phyloP scores from a whole-genome alignment of 164 flowering plant genomes.

The Umbellularia californica region DNA sequence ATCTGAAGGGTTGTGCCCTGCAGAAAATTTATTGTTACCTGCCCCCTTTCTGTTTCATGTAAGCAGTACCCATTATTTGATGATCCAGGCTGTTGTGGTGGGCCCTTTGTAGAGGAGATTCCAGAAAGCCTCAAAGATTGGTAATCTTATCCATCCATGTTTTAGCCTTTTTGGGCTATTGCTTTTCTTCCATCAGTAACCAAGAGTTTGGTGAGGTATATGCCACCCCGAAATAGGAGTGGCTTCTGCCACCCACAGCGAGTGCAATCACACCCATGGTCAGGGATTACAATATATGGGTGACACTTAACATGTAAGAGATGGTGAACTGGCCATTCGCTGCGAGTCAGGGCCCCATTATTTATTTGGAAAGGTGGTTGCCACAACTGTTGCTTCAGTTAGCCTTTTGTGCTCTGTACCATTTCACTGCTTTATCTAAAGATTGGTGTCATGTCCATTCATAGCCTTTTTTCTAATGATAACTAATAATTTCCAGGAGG shows the following conservation, averaged over 20 bases:
- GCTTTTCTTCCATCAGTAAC: neutral
- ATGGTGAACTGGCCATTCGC: neutral
- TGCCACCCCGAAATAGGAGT: neutral
- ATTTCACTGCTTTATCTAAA: neutral
- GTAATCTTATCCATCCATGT: neutral
- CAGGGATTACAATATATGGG: too few relatives aligned
- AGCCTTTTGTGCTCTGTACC: neutral
- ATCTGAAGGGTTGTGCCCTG: neutral
- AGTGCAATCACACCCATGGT: neutral
- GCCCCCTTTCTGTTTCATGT: neutral
- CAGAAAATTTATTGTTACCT: neutral
- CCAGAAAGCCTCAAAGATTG: neutral
- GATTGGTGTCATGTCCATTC: neutral
- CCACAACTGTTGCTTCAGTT: neutral
- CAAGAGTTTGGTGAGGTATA: neutral
- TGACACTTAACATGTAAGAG: neutral
- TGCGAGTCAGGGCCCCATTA: neutral
- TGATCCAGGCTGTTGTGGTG: neutral
- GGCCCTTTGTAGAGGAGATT: neutral
- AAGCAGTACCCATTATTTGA: neutral
- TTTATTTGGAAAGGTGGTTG: neutral
- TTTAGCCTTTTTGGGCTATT: neutral
- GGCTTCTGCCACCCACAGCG: neutral
- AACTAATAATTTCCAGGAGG: conserved; percentile 42
- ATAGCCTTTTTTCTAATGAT: neutral